Base-by-base conservation (phyloP, 495 filamentous ascomycete genomes). In the Parathielavia hyrcaniae region DNA sequence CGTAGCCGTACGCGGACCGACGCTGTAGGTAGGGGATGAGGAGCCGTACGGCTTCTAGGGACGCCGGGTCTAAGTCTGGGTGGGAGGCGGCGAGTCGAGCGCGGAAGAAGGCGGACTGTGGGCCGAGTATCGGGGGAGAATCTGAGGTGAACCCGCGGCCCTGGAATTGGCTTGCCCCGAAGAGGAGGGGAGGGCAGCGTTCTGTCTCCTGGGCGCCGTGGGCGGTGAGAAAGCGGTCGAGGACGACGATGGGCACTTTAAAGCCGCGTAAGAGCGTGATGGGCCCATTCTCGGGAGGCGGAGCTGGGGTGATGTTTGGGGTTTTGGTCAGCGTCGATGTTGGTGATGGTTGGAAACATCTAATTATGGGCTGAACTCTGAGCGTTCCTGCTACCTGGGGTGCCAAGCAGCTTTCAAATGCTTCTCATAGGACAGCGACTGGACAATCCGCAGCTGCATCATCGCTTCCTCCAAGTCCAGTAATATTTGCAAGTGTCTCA, bases 251-350 rank as follows among this genome's bases (percentile, higher is more conserved):
- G 45, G 45, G 45, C 5, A 48, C 26, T 48, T 48, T 48, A 23
- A 48, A 48, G 45, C 45, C 45, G 45, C 45, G 45, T 3, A 48
- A 23, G 45, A 48, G 45, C 22, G 45, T 48, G 45, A 12, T 48
- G 13, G 45, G 26, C 45, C 45, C 45, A 48, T 48, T 48, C 32
- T 32, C 1, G 45, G 45, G 45, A 23, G 45, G 22, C 5, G 22
- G 45, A n/a, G 45, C 8, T 48, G 26, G 22, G 26, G 22, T 48
- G 45, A n/a, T 2, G 1, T 48, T 48, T 48, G n/a, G n/a, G n/a
- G n/a, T n/a, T n/a, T n/a, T n/a, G n/a, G n/a, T n/a, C n/a, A n/a
- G n/a, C n/a, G n/a, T n/a, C n/a, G n/a, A n/a, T n/a, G n/a, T n/a
- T n/a, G n/a, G n/a, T n/a, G n/a, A n/a, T n/a, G n/a, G n/a, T n/a